Conservation (phyloP, 2,329 filamentous ascomycete species). For the Alternaria sp. region DNA sequence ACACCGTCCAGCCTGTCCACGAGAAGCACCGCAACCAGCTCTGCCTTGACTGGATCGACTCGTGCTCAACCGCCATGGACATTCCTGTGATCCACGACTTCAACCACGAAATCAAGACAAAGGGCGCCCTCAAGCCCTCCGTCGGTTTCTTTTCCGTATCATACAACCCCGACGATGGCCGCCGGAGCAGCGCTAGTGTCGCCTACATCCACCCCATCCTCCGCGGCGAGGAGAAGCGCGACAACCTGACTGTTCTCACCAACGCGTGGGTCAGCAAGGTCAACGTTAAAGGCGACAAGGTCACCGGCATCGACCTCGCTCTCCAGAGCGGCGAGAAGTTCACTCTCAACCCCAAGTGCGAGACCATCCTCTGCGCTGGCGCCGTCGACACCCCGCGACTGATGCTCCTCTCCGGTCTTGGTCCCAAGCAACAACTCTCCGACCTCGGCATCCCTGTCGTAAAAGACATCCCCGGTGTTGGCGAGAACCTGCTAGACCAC, state of each 20-base stretch:
- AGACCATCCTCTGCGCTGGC: constrained; percentile 81
- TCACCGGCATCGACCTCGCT: constrained; percentile 75
- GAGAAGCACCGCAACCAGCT: constrained; percentile 86
- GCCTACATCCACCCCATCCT: constrained; percentile 94
- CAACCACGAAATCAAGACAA: constrained; percentile 80
- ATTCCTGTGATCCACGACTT: constrained; percentile 86
- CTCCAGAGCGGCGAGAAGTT: constrained; percentile 65
- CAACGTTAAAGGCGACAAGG: constrained; percentile 72
- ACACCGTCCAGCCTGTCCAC: constrained; percentile 90
- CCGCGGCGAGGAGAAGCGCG: constrained; percentile 78
- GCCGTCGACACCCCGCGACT: constrained; percentile 80
- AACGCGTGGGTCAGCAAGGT: constrained; percentile 87
- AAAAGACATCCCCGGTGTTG: constrained; percentile 66
- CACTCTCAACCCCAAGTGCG: constrained; percentile 67
- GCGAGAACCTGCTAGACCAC: constrained; percentile 70
- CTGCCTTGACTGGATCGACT: constrained; percentile 86
- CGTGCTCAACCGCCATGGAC: constrained; percentile 77
- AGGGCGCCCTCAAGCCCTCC: constrained; percentile 74
- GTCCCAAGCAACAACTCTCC: constrained; percentile 56
- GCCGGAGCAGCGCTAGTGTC: constrained; percentile 83
- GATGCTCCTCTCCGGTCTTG: constrained; percentile 60
- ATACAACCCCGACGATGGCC: constrained; percentile 88
- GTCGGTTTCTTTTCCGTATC: constrained; percentile 91
- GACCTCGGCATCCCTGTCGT: constrained; percentile 60
- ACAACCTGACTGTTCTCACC: constrained; percentile 85